Conservation (phyloP, 257 asterid species). For the Solanum peruvianum region DNA sequence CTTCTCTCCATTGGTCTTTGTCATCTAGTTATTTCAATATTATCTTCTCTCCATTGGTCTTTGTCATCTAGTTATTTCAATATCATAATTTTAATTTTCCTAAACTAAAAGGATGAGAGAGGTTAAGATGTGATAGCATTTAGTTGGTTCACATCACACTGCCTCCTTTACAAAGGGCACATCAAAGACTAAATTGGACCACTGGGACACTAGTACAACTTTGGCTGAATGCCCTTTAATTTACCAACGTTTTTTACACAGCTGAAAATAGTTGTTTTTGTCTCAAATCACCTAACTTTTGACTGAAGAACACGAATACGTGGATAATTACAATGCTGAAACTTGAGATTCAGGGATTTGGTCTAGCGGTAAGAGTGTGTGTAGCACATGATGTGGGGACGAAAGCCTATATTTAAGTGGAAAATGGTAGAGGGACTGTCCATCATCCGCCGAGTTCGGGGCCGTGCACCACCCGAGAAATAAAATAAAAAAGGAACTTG, state of each 20-base stretch:
- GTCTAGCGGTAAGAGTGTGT: background rate
- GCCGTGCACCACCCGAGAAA: background rate
- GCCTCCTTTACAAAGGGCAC: background rate
- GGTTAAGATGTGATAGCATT: background rate
- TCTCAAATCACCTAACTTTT: background rate
- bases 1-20: background rate
- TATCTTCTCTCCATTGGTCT: background rate
- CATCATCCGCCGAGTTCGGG: background rate
- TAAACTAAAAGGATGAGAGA: background rate
- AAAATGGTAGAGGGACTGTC: background rate
- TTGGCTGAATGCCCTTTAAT: background rate
- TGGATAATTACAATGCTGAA: background rate
- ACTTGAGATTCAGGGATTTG: background rate
- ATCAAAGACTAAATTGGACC: background rate
- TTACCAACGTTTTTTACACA: background rate
- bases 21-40: background rate
- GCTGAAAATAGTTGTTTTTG: background rate
- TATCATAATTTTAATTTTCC: background rate
- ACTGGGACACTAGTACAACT: slow-evolving; percentile 1
- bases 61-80: background rate
- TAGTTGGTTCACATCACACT: background rate
- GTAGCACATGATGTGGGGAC: background rate
- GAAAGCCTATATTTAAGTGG: background rate
- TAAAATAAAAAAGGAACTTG: background rate
- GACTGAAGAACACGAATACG: background rate